phyloP scores from a whole-genome alignment of 495 filamentous ascomycete genomes.

The Neurospora cerealis region DNA sequence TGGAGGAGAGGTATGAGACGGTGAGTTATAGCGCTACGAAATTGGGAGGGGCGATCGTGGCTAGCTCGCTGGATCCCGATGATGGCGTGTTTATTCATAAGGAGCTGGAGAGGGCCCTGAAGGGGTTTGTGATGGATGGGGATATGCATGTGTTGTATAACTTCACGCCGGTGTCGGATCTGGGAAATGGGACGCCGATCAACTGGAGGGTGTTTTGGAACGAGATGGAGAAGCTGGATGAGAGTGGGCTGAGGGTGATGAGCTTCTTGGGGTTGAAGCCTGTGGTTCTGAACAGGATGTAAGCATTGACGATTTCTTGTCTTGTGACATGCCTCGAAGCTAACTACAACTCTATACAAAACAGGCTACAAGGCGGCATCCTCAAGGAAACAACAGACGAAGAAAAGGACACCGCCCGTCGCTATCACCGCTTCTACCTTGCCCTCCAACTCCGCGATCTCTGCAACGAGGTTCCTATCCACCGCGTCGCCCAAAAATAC shows the following conservation, averaged over 20 bases:
- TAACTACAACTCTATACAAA: slow-evolving; percentile 13
- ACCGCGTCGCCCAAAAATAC: slow-evolving; percentile 59
- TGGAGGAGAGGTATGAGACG: slow-evolving; percentile 16
- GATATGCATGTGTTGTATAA: slow-evolving; percentile 80
- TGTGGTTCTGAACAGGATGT: slow-evolving; percentile 64
- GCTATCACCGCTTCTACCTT: slow-evolving; percentile 70
- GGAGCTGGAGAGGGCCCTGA: slow-evolving; percentile 56
- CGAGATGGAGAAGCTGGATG: slow-evolving; percentile 59
- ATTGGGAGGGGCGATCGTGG: slow-evolving; percentile 63
- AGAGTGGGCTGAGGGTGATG: slow-evolving; percentile 60
- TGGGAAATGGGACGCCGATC: slow-evolving; percentile 35
- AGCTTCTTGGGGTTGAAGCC: slow-evolving; percentile 61
- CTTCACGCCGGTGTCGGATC: slow-evolving; percentile 61
- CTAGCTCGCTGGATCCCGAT: slow-evolving; percentile 62
- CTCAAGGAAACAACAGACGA: slow-evolving; percentile 53
- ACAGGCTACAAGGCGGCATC: slow-evolving; percentile 58
- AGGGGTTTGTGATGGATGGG: slow-evolving; percentile 73
- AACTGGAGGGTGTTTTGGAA: slow-evolving; percentile 68
- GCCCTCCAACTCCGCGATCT: slow-evolving; percentile 74
- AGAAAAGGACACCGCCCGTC: slow-evolving; percentile 49
- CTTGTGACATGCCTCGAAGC: background rate
- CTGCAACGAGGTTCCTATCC: slow-evolving; percentile 68
- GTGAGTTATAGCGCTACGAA: slow-evolving; percentile 49
- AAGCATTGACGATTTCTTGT: slow-evolving; percentile 5
- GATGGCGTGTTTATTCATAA: slow-evolving; percentile 68